A percentile compares a stretch with the other conserved stretches of the same genome.
These are phyloP conservation scores for Naegleria gruberi DNA, from an alignment of 208 protist genomes.

Conservation along the genomic window DNA sequence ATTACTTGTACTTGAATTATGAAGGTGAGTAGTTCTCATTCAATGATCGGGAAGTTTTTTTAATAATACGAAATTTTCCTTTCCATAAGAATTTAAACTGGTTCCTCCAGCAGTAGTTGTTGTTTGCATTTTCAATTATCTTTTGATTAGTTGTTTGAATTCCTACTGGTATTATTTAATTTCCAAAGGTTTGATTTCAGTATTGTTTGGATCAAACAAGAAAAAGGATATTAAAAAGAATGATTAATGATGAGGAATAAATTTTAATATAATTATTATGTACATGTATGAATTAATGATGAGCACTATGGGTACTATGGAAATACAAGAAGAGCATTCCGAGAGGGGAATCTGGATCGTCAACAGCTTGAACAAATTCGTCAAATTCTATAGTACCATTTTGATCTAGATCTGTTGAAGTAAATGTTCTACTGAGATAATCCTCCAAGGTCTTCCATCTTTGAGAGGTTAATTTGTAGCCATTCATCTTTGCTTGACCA, in stretches of 20 bases:
- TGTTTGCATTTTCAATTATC: not conserved
- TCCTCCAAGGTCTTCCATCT: conserved; percentile 6
- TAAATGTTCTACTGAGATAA: not conserved
- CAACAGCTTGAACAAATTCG: not conserved
- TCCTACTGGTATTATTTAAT: not conserved
- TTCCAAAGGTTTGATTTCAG: not conserved
- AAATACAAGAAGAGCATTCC: conserved; percentile 18
- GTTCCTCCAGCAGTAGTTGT: not conserved
- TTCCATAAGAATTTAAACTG: not conserved
- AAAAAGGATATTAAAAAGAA: not conserved
- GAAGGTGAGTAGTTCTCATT: not conserved
- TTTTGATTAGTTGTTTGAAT: not conserved
- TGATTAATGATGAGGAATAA: not conserved
- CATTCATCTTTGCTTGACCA: conserved; percentile 17
- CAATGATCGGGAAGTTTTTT: too few relatives aligned
- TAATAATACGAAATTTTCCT: not conserved
- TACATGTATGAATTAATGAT: not conserved
- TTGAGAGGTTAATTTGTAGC: not conserved
- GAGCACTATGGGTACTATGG: too few relatives aligned
- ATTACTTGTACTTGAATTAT: not conserved
- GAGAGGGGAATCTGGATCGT: not conserved
- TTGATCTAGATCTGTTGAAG: not conserved
- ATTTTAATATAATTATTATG: not conserved
- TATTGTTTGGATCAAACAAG: not conserved
- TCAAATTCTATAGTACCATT: conserved; percentile 15